Base-by-base conservation (phyloP, 1,284 basidiomycete species). In the Naganishia albida region DNA sequence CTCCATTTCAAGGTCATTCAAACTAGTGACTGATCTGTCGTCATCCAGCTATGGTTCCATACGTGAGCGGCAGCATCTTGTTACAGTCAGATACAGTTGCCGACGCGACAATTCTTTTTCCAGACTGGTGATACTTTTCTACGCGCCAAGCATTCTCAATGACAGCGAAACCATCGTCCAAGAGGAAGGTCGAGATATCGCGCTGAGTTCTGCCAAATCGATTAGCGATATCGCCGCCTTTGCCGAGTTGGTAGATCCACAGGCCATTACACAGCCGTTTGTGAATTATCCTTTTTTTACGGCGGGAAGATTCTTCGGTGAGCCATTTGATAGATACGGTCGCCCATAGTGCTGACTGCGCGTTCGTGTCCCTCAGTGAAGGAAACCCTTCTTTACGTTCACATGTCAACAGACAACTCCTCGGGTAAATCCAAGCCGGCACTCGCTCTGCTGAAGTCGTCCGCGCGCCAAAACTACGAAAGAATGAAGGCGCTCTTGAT, bases 201-300 rank as follows among this genome's bases (percentile, higher is more conserved):
- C 69, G 0, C 54, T 65, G n/a, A 70, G 69, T 38, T 70, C 69
- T 30, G 69, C 69, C 1, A 70, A 70, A 50, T 54, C 69, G 26
- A 70, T 70, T n/a, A 50, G 66, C 54, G 69, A 70, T 59, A 70
- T 70, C 38, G 60, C 54, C 8, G 44, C 60, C 3, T 70, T 69
- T 55, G 69, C 69, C 15, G 69, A 70, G 46, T 39, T 70, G 42
- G 68, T 67, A 25, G 70, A 71, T 49, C 49, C 65, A 2, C 63
- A 66, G 43, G 56, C 70, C 8, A 55, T 69, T 42, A 56, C 63
- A 28, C 70, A 71, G 51, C 70, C 70, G 16, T 71, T 67, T 60
- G 59, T 67, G 18, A 70, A 69, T 54, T 71, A 69, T 49, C 70
- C 70, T 10, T 42, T 71, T 38, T 71, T 68, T 34, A 66, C 65